Base-by-base conservation (phyloP, 306 rosid species). In the Malus domestica region DNA sequence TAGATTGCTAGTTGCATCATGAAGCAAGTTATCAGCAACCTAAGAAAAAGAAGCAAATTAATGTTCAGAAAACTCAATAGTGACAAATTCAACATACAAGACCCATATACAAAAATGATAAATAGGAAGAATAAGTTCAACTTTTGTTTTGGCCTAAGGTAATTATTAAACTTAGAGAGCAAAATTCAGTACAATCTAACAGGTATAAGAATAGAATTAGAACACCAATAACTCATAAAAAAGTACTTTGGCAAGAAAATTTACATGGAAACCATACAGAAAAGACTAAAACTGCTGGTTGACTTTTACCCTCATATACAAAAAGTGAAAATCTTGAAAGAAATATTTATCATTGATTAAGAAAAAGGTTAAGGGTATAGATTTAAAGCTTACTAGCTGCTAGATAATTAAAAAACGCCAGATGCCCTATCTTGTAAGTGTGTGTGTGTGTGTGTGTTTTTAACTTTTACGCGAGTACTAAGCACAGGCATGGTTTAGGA, bases 11-110 rank as follows among this genome's bases (percentile, higher is more conserved):
- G 88, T 88, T 42, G 99, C 82, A 80, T 96, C 98, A 16, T 96
- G 99, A 86, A 96, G 99, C 81, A 96, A 85, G 80, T 96, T 88
- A 85, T 96, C 99, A 75, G 98, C 99, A 85, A 96, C 99, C 99
- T 96, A 76, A 8, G 33, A 69, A 67, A 49, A 71, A 69, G 7
- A 16, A 22, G 76, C 35, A 60, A n/a, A 70, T 23, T 66, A 79
- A 51, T 40, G 14, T 44, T 64, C 54, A 58, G 63, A 27, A 78
- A 86, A 83, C 55, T 30, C 20, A 61, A 19, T 4, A 57, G 14
- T 57, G 25, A 10, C 14, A 57, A 51, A 33, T 58, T n/a, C 30
- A 35, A 65, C 32, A 10, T 4, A 27, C 16, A 25, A 58, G 12
- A 58, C 63, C 63, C 63, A 58, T 58, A 58, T 49, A 15, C 7